Evolutionary conservation across 805 yeast genomes (phyloP).

Genomic region (Wickerhamiella brachini): DNA sequence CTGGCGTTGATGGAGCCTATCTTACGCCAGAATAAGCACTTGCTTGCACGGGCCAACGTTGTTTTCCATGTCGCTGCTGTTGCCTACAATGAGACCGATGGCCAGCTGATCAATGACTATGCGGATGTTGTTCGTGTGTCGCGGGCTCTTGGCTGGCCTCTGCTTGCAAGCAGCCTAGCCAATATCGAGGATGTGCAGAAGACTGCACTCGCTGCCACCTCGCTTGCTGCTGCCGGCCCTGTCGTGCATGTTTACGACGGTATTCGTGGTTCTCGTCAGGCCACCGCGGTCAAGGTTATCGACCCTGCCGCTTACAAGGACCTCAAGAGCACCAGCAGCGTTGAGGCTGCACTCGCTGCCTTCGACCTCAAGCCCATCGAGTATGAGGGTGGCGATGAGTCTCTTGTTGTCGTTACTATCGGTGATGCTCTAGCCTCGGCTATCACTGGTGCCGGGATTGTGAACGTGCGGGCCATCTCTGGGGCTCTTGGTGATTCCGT

Average conservation of each 20-base stretch:
- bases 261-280: constrained; percentile 41
- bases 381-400: constrained; percentile 38
- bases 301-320: constrained; percentile 21
- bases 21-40: constrained; percentile 9
- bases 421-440: constrained; percentile 18
- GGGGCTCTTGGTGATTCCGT: constrained; percentile 64
- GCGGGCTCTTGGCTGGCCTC: constrained; percentile 38
- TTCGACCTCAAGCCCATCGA: constrained; percentile 55
- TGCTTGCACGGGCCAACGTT: constrained; percentile 5
- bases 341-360: constrained; percentile 26
- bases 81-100: constrained; percentile 44
- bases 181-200: constrained; percentile 32
- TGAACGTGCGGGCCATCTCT: constrained; percentile 61
- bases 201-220: constrained; percentile 44
- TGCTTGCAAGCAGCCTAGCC: constrained; percentile 41
- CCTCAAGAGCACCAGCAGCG: constrained; percentile 24
- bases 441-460: constrained; percentile 36
- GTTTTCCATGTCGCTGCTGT: constrained; percentile 65
- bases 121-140: constrained; percentile 49
- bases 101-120: constrained; percentile 49
- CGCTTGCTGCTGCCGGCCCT: constrained; percentile 43
- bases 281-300: constrained; percentile 13
- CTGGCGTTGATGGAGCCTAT: constrained; percentile 58
- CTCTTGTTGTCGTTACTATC: constrained; percentile 27
- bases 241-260: constrained; percentile 74